Evolutionary conservation across 2,329 filamentous ascomycete genomes (phyloP).

Genomic region (Raffaelea albimanens): DNA sequence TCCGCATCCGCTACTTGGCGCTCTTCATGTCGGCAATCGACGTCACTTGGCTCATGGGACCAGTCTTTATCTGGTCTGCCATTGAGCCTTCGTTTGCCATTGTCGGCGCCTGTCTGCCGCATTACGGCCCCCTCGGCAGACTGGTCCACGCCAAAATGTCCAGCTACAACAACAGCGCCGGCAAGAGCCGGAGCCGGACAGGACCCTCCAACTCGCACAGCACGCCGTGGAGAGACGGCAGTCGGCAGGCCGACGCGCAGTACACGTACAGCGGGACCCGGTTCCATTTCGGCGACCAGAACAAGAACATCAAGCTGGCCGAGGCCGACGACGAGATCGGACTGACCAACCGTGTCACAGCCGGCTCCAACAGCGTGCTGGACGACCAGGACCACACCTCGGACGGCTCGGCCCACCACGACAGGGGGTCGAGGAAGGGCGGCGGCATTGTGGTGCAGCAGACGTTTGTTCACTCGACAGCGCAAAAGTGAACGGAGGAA

Average conservation of each 20-base stretch:
- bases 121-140: neutral
- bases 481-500: too few species aligned
- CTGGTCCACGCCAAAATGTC: neutral
- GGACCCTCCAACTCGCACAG: too few species aligned
- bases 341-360: neutral
- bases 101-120: slow-evolving; percentile 3
- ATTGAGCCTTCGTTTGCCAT: slow-evolving; percentile 3
- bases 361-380: too few species aligned
- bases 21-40: neutral
- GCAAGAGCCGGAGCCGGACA: neutral
- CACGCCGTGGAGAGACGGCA: too few species aligned
- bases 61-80: neutral
- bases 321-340: neutral
- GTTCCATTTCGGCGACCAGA: neutral
- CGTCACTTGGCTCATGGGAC: slow-evolving; percentile 4
- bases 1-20: slow-evolving; percentile 4
- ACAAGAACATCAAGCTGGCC: neutral
- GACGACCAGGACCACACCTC: too few species aligned
- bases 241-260: neutral
- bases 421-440: too few species aligned
- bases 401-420: too few species aligned
- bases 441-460: too few species aligned
- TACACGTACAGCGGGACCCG: neutral
- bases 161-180: neutral
- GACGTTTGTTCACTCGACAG: too few species aligned